Evolutionary conservation across 2,329 filamentous ascomycete species (phyloP).

Genomic region (Epichloe gansuensis): DNA sequence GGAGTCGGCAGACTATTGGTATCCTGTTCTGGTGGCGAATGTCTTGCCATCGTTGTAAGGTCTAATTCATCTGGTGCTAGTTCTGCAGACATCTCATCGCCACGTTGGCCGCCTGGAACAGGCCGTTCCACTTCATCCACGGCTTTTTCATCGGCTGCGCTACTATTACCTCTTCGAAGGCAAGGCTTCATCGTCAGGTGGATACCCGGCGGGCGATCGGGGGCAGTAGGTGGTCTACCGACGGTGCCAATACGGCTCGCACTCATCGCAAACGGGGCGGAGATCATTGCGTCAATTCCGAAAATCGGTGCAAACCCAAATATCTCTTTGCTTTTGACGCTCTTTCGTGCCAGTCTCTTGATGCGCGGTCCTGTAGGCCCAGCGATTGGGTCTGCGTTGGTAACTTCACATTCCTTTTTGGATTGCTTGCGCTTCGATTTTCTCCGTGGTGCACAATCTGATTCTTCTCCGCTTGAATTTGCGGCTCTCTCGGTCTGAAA

Average conservation of each 20-base stretch:
- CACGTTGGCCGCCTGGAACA: background rate
- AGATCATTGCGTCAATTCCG: conserved; percentile 7
- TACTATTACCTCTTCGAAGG: background rate
- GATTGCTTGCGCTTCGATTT: background rate
- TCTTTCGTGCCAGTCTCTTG: conserved; percentile 26
- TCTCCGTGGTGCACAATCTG: background rate
- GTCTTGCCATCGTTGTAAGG: background rate
- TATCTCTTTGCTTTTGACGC: conserved; percentile 34
- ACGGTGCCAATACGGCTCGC: conserved; percentile 4
- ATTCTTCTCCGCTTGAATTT: background rate
- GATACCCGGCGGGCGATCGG: background rate
- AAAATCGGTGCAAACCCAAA: conserved; percentile 23
- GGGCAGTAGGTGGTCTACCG: conserved; percentile 2
- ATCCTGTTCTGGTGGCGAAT: background rate
- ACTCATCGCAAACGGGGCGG: conserved; percentile 10
- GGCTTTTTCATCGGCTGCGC: background rate
- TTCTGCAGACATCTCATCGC: background rate
- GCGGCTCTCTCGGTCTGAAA: background rate
- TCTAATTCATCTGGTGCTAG: background rate
- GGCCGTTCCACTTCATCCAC: background rate
- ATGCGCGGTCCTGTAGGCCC: conserved; percentile 22
- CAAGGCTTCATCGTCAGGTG: background rate
- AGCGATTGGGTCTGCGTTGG: background rate
- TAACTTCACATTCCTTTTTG: background rate
- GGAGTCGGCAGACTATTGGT: background rate